Percentiles rank a stretch among this genome's conserved stretches.
Evolutionary conservation across 2,329 filamentous ascomycete genomes (phyloP).

Genomic region (Ceratocystis ficicola): DNA sequence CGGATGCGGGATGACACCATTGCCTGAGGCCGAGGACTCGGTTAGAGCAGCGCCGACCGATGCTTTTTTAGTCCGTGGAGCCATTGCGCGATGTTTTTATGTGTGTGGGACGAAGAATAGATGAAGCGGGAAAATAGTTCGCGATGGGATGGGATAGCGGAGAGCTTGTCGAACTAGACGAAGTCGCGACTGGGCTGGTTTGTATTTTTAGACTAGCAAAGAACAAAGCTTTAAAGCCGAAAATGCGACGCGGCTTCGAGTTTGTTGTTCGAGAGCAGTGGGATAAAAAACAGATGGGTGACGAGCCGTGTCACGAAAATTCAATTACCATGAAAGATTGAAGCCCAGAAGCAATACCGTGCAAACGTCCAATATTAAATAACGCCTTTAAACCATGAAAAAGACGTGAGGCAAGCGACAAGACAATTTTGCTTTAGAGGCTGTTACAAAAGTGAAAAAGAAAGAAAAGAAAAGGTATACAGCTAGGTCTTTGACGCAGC

Average conservation of each 20-base stretch:
- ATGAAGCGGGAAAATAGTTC: neutral
- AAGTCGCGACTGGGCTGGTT: no score
- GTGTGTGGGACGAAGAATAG: neutral
- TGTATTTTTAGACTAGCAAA: neutral
- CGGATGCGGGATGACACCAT: conserved; percentile 42
- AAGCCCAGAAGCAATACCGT: neutral
- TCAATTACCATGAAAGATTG: neutral
- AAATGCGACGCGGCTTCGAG: neutral
- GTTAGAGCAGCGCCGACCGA: conserved; percentile 12
- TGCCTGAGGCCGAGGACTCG: conserved; percentile 25
- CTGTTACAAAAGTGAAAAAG: no score
- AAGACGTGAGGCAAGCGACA: neutral
- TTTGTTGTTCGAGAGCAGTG: neutral
- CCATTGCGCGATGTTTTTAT: conserved; percentile 13
- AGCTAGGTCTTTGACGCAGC: no score
- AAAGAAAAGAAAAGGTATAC: no score
- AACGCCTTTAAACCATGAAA: no score
- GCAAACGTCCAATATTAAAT: neutral
- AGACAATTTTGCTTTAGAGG: neutral
- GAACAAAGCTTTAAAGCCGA: neutral
- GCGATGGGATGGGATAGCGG: neutral
- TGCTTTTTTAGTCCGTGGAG: conserved; percentile 19
- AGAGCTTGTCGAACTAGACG: no score
- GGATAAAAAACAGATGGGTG: neutral
- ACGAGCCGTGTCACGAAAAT: neutral